These are phyloP conservation scores for Talaromyces sp. DNA, from an alignment of 2,329 filamentous ascomycete species.

Conservation along the genomic window DNA sequence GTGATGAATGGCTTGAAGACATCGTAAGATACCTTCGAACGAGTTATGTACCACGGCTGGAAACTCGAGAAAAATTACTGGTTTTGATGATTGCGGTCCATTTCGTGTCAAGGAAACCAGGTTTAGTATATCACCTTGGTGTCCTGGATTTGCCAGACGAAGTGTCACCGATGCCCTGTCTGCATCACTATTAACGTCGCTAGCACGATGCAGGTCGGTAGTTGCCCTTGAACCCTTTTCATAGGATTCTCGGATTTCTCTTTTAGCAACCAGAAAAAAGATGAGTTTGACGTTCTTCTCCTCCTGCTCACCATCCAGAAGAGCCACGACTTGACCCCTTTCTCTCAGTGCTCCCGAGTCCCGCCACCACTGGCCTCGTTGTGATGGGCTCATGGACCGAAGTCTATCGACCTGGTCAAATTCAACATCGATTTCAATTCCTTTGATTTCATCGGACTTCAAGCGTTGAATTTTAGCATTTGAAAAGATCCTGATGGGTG, in stretches of 20 bases:
- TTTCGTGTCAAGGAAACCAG: background rate
- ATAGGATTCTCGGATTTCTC: background rate
- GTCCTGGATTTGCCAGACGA: background rate
- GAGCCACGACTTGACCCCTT: background rate
- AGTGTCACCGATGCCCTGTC: background rate
- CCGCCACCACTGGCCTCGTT: background rate
- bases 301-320: background rate
- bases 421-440: background rate
- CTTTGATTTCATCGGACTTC: background rate
- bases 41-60: background rate
- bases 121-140: background rate
- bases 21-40: background rate
- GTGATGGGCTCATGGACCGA: background rate
- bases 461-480: background rate
- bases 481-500: background rate
- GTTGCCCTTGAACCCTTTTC: background rate
- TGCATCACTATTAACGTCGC: background rate
- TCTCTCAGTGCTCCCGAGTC: background rate
- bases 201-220: background rate
- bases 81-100: background rate
- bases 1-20: background rate
- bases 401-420: background rate
- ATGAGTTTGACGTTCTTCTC: background rate
- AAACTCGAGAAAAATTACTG: background rate
- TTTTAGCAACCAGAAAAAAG: background rate